These are phyloP conservation scores for Solanum sitiens DNA, from an alignment of 257 asterid species.

Conservation along the genomic window DNA sequence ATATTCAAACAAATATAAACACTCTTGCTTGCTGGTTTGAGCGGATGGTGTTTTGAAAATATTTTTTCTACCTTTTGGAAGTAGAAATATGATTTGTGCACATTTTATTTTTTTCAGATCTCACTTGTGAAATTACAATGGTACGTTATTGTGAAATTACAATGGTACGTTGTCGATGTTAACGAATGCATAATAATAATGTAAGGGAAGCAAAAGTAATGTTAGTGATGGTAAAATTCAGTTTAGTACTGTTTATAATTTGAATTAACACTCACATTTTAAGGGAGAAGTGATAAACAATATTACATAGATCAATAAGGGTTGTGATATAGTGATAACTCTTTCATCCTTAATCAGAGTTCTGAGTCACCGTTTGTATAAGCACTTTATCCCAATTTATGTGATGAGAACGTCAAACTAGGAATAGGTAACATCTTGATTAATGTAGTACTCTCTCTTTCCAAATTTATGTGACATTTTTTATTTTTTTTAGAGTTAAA, in stretches of 20 bases:
- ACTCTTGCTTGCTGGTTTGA: too few species aligned
- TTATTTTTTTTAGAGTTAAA: too few species aligned
- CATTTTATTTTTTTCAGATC: too few species aligned
- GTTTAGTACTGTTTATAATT: neutral
- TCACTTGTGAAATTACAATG: neutral
- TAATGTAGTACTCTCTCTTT: neutral
- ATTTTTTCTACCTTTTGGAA: too few species aligned
- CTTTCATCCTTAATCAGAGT: too few species aligned
- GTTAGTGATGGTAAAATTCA: neutral
- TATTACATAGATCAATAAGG: too few species aligned
- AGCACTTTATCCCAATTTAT: neutral
- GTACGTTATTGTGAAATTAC: neutral
- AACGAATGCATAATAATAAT: neutral
- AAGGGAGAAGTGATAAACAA: neutral
- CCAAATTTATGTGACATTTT: too few species aligned
- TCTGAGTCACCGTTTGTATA: fast-evolving
- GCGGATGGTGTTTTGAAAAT: neutral
- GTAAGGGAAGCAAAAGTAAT: neutral
- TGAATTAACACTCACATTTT: neutral
- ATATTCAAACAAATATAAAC: neutral
- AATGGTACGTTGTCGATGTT: too few species aligned
- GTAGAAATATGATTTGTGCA: neutral
- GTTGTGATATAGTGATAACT: too few species aligned
- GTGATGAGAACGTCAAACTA: neutral
- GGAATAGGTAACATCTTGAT: neutral